phyloP scores from a whole-genome alignment of 2,329 filamentous ascomycete species.

The Fusarium sororula region DNA sequence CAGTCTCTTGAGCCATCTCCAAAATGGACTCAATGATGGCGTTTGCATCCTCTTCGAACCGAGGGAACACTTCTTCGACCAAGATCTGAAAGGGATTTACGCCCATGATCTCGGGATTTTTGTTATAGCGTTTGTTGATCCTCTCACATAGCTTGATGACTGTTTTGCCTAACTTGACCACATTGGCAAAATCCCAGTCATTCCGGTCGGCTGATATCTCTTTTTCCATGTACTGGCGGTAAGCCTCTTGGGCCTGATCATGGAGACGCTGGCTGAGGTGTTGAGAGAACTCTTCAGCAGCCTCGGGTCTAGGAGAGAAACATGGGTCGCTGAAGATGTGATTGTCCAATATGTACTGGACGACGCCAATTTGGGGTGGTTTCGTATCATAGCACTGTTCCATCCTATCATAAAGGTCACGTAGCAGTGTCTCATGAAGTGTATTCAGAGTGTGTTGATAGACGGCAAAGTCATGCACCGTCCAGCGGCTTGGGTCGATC shows the following conservation, averaged over 20 bases:
- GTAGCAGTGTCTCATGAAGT: conserved; percentile 82
- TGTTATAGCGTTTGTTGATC: conserved; percentile 91
- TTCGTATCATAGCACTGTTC: conserved; percentile 91
- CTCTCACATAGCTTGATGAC: conserved; percentile 87
- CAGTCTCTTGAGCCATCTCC: conserved; percentile 72
- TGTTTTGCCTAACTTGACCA: conserved; percentile 86
- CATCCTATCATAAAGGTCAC: conserved; percentile 88
- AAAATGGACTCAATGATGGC: conserved; percentile 87
- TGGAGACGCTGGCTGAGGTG: conserved; percentile 78
- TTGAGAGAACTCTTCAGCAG: conserved; percentile 75
- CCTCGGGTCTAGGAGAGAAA: conserved; percentile 76
- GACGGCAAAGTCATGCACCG: conserved; percentile 70
- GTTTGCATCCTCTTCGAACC: conserved; percentile 88
- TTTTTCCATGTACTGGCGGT: conserved; percentile 79
- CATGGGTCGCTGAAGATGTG: conserved; percentile 83
- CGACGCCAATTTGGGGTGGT: conserved; percentile 78
- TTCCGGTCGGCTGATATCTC: conserved; percentile 83
- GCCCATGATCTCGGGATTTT: conserved; percentile 87
- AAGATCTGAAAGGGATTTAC: conserved; percentile 72
- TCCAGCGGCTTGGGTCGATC: conserved; percentile 72
- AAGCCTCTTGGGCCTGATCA: conserved; percentile 79
- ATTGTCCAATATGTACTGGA: conserved; percentile 82
- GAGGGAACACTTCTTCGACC: conserved; percentile 84
- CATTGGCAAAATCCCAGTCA: conserved; percentile 89
- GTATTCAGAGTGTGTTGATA: conserved; percentile 80